Evolutionary conservation across 768 basidiomycete genomes (phyloP).

Genomic region (Tulasnella sp.): DNA sequence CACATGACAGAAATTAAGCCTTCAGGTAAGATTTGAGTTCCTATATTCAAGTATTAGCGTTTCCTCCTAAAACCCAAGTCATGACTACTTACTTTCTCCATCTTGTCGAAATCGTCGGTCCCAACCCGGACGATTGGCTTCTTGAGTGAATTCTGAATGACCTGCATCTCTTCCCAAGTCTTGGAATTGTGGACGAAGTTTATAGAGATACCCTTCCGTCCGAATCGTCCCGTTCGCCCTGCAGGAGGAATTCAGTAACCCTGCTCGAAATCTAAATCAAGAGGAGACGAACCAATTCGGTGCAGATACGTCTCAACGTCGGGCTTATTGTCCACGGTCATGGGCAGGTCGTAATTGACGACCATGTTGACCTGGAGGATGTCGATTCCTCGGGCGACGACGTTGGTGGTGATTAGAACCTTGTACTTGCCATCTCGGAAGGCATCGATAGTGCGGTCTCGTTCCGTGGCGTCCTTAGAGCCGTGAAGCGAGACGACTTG

Average conservation of each 20-base stretch:
- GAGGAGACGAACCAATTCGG: conserved; percentile 72
- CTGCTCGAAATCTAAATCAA: not conserved
- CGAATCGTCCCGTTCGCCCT: conserved; percentile 98
- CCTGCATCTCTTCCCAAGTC: conserved; percentile 88
- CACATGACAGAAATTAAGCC: not conserved
- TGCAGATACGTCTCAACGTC: conserved; percentile 98
- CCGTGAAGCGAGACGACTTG: conserved; percentile 96
- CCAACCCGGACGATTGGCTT: conserved; percentile 83
- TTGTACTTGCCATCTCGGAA: conserved; percentile 97
- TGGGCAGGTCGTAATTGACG: conserved; percentile 96
- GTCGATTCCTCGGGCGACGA: conserved; percentile 97
- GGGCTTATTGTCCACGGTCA: conserved; percentile 76
- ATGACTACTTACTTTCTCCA: conserved; percentile 77
- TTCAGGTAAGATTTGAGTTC: conserved; percentile 15
- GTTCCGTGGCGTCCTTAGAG: conserved; percentile 85
- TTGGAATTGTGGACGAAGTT: conserved; percentile 93
- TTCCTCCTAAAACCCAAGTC: not conserved
- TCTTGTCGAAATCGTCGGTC: conserved; percentile 87
- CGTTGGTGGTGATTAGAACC: conserved; percentile 97
- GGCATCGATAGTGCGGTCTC: conserved; percentile 89
- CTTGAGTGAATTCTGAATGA: conserved; percentile 78
- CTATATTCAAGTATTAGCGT: not conserved
- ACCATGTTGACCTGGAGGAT: conserved; percentile 99
- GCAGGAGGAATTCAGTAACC: conserved; percentile 28
- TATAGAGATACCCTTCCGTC: conserved; percentile 94